Base-by-base conservation (phyloP, 2,329 filamentous ascomycete species). In the Alternaria postmessia region DNA sequence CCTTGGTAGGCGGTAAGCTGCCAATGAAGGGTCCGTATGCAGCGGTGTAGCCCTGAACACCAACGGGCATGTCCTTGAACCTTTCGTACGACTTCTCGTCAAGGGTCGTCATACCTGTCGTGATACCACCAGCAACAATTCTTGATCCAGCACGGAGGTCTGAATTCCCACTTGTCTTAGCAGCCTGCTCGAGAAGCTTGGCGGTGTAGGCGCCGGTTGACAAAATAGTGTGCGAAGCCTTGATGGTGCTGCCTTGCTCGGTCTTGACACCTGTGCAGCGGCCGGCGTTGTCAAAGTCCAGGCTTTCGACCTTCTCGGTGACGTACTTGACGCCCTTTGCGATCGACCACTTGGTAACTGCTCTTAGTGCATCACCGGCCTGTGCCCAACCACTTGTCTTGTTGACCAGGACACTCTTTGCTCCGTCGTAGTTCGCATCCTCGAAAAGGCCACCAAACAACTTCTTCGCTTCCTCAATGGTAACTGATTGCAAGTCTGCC, bases 331-430 rank as follows among this genome's bases (percentile, higher is more conserved):
- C 87, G 1, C 88, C 88, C 7, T 86, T 72, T 47, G 83, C 80
- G 5, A 89, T 66, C 16, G 81, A 81, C 57, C 80, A 79, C 34
- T 82, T 81, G 1, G 86, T 89, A 8, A 89, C 81, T 1, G 83
- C 85, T 51, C 80, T 74, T 60, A 90, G 71, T 30, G 83, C 82
- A 64, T 88, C 86, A 3, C 85, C 86, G 2, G 88, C 88, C n/a
- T 86, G 86, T 7, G 83, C 87, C 86, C 87, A 90, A 1, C 88
- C 88, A 72, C 85, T 87, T 32, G 81, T 84, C 61, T 81, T 84
- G 78, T 89, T 89, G 44, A 89, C 77, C 14, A 88, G 79, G 3
- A 89, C 86, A 65, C 88, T 84, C 65, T 84, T 86, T 46, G 85
- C 86, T 2, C 82, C 86, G 0, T 79, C 80, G 67, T 88, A 89